A percentile compares a stretch with the other conserved stretches of the same genome.
phyloP scores from a whole-genome alignment of 2,329 filamentous ascomycete species.

The Monilinia laxa region DNA sequence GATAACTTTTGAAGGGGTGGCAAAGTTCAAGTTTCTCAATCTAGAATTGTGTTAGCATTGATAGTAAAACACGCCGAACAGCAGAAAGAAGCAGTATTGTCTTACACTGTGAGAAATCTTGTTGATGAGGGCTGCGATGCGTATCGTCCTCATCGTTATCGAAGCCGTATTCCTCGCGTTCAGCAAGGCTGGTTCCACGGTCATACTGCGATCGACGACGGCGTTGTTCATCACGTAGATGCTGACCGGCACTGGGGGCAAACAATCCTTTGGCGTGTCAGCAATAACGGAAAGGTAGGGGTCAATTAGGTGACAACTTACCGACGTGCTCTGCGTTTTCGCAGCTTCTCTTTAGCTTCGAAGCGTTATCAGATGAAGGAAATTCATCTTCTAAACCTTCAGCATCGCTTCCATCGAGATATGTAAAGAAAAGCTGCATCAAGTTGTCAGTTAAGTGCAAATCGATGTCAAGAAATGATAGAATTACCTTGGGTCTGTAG shows the following conservation, averaged over 20 bases:
- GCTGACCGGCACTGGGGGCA: slow-evolving; percentile 73
- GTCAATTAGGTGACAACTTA: slow-evolving; percentile 45
- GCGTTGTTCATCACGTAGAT: slow-evolving; percentile 72
- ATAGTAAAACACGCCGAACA: neutral
- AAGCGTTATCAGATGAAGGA: slow-evolving; percentile 76
- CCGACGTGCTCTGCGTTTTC: slow-evolving; percentile 85
- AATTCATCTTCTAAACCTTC: slow-evolving; percentile 74
- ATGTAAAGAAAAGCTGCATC: slow-evolving; percentile 55
- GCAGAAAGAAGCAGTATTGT: neutral
- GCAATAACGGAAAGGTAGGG: slow-evolving; percentile 5
- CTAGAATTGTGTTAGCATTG: slow-evolving; percentile 5
- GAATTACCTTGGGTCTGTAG: slow-evolving; percentile 76
- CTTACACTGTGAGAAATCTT: slow-evolving; percentile 29
- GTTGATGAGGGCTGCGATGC: slow-evolving; percentile 21
- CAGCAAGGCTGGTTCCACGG: slow-evolving; percentile 72
- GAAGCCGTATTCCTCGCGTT: slow-evolving; percentile 36
- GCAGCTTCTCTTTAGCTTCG: slow-evolving; percentile 83
- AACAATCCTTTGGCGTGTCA: slow-evolving; percentile 63
- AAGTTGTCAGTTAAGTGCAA: slow-evolving; percentile 39
- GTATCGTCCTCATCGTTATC: slow-evolving; percentile 27
- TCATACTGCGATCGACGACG: slow-evolving; percentile 73
- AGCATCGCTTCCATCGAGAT: slow-evolving; percentile 54
- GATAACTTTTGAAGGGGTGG: slow-evolving; percentile 12
- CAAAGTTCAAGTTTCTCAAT: slow-evolving; percentile 14
- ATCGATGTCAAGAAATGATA: slow-evolving; percentile 39